A percentile compares a stretch with the other conserved stretches of the same genome.
These are phyloP conservation scores for Arctostaphylos glauca DNA, from an alignment of 148 eudicot genomes.

Conservation along the genomic window DNA sequence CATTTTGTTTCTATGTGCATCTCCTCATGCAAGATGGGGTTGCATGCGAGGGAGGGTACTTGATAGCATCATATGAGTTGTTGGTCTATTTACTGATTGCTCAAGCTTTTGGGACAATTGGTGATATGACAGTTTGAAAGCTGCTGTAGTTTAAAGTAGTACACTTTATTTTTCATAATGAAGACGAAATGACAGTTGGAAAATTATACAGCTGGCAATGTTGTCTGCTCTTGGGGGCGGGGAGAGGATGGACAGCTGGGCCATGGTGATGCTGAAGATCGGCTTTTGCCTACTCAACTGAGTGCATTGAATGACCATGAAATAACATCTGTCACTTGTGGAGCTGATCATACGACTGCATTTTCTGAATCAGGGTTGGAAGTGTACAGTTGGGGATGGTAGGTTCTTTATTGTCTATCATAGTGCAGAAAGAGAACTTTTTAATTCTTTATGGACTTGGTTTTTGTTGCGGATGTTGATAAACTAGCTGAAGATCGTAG, in stretches of 20 bases:
- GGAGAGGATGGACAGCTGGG: conserved; percentile 99
- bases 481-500: background rate
- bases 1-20: background rate
- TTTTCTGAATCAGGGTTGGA: conserved; percentile 64
- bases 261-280: conserved; percentile 95
- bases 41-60: background rate
- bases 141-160: background rate
- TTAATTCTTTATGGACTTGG: background rate
- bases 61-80: background rate
- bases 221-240: conserved; percentile 98
- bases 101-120: background rate
- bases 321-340: conserved; percentile 73
- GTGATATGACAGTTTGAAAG: background rate
- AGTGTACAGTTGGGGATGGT: conserved; percentile 99
- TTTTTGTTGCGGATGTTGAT: too few relatives aligned
- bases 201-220: conserved; percentile 60
- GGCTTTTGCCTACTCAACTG: conserved; percentile 70
- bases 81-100: background rate
- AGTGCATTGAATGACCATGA: conserved; percentile 83
- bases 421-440: background rate
- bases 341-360: conserved; percentile 94
- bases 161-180: background rate
- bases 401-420: conserved; percentile 22
- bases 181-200: background rate
- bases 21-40: background rate